Base-by-base conservation (phyloP, 129 eudicot species). In the Scalesia atractyloides region DNA sequence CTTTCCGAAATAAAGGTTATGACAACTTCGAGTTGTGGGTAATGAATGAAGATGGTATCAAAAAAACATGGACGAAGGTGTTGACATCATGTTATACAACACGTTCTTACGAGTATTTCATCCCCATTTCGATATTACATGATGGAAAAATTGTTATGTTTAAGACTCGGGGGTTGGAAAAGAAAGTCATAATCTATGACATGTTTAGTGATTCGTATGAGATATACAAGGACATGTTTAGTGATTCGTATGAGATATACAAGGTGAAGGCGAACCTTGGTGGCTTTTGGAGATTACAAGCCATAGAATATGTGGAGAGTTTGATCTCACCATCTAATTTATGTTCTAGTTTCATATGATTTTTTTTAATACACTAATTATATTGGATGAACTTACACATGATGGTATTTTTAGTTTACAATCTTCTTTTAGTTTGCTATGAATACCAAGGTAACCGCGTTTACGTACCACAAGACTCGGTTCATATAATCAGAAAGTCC, bases 261-360 rank as follows among this genome's bases (percentile, higher is more conserved):
- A 10, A 15, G 22, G 47, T 16, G 43, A 4, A 6, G 8, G 26
- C 44, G 12, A 11, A 14, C 20, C 5, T 13, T 66, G 33, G 20
- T 3, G 4, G 39, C 10, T 1, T 70, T 7, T 30, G 4, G 36
- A 39, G 53, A n/a, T 30, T 41, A 70, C 18, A 70, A 54, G 64
- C 33, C 20, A 54, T 37, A 0, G 66, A 56, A 43, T 70, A 56
- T 43, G 64, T 54, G 51, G 64, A 53, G 48, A 70, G 17, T 56
- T 22, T 70, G n/a, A 49, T 39, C 51, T 54, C 51, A 9, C 66
- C 54, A 53, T 70, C 66, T 11, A 19, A 70, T 39, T 10, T 70
- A 13, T 66, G 56, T 43, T 44, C 41, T 58, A 26, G 33, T 24
- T 24, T 24, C 26, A 24, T 24, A 24, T 24, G 26, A 24, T 24